phyloP scores from a whole-genome alignment of 1,139 yeast genomes.

The Taiozyma onychis region DNA sequence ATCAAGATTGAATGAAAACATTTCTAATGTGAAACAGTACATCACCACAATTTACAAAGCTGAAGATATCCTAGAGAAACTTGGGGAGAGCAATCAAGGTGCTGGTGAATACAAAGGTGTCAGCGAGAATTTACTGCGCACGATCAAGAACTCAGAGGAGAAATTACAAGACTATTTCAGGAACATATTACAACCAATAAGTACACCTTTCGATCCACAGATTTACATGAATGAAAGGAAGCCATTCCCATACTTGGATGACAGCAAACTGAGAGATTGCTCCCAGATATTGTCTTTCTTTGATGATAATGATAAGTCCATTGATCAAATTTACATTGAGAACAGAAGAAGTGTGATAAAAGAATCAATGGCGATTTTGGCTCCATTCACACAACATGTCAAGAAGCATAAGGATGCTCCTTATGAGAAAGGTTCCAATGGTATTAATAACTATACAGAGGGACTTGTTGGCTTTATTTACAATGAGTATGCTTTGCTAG shows the following conservation, averaged over 20 bases:
- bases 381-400: constrained; percentile 41
- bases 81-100: constrained; percentile 22
- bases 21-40: constrained; percentile 29
- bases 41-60: constrained; percentile 33
- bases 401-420: constrained; percentile 38
- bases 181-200: constrained; percentile 23
- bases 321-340: constrained; percentile 40
- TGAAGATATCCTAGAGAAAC: constrained; percentile 33
- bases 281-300: constrained; percentile 42
- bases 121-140: constrained; percentile 27
- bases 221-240: constrained; percentile 30
- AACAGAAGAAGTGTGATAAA: constrained; percentile 41
- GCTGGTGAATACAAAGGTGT: constrained; percentile 34
- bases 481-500: constrained; percentile 41
- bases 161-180: constrained; percentile 31
- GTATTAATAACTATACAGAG: constrained; percentile 49
- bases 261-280: constrained; percentile 34
- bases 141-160: constrained; percentile 28
- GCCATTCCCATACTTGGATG: constrained; percentile 35
- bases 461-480: constrained; percentile 45
- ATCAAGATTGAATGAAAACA: constrained; percentile 29
- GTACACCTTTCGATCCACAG: constrained; percentile 36
- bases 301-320: constrained; percentile 31
- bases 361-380: constrained; percentile 37
- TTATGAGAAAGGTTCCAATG: constrained; percentile 58